Evolutionary conservation across 2,329 filamentous ascomycete species (phyloP), one percentile per base, ranked within the genome.

Genomic region (Beauveria pseudobassiana): DNA sequence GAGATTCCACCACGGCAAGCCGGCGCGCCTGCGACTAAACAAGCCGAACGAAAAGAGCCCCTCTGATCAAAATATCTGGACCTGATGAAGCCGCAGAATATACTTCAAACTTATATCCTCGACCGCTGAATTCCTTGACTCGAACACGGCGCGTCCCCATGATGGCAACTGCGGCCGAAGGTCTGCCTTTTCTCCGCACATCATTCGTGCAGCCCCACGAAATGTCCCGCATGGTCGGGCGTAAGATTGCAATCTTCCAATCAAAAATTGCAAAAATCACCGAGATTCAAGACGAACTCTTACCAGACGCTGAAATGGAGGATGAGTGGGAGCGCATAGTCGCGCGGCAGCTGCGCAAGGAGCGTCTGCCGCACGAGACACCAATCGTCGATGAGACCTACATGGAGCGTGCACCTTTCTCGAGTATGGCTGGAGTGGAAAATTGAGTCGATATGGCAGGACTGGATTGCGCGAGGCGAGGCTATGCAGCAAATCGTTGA

Each of bases 141-240:
- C 72, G 71, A 1, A 68, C 68, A 16, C 81, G 87, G 24, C 78
- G 81, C 51, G 77, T 90, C 2, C 89, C 89, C 1, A 74, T 75
- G 1, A 69, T 91, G 1, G 71, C 69, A 43, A 75, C 81, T 38
- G 79, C 82, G 4, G 78, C 85, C 2, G 77, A 79, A 46, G 79
- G 78, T 28, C 73, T 86, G 26, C 83, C 88, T 0, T 88, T 92
- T 68, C 71, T 93, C 30, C 84, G 89, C 42, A 73, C 87, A 50
- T 80, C 76, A 64, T 89, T 88, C 71, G 86, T 86, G 5, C 87
- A 92, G 71, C 81, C 87, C 2, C 69, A 70, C 0, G 73, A 74
- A n/a, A 72, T 93, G 22, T 82, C 79, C n/a, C 75, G 81, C 9
- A 78, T 87, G 18, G 67, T 93, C 2, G 75, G 78, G 10, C 75